phyloP scores from a whole-genome alignment of 2,329 filamentous ascomycete genomes.

The Colletotrichum chrysophilum region DNA sequence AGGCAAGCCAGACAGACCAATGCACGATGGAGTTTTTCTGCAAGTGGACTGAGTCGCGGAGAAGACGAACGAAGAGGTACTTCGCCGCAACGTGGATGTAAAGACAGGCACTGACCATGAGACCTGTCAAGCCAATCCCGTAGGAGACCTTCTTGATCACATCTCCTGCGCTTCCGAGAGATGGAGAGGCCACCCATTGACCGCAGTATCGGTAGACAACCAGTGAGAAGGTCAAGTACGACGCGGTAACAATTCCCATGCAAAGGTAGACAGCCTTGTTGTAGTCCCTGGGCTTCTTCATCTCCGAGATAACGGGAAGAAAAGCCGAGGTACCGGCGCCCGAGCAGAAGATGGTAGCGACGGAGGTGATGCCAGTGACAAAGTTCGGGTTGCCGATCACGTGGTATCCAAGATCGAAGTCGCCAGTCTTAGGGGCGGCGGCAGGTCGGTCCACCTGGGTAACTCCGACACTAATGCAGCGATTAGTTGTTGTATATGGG shows the following conservation, averaged over 20 bases:
- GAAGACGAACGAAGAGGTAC: conserved; percentile 43
- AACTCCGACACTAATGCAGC: conserved; percentile 51
- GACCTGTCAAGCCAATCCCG: conserved; percentile 60
- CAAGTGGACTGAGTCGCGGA: conserved; percentile 40
- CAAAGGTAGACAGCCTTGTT: conserved; percentile 64
- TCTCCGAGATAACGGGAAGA: conserved; percentile 69
- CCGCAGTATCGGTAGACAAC: conserved; percentile 68
- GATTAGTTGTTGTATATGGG: neutral
- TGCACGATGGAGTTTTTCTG: conserved; percentile 37
- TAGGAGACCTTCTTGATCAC: conserved; percentile 67
- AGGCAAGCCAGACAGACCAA: conserved; percentile 41
- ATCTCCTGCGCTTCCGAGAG: conserved; percentile 64
- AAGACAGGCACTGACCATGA: conserved; percentile 49
- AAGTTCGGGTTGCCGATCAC: conserved; percentile 63
- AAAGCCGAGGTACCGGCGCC: conserved; percentile 65
- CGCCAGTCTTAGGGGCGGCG: conserved; percentile 62
- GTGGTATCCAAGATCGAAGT: conserved; percentile 64
- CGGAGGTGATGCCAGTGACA: conserved; percentile 61
- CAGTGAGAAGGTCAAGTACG: conserved; percentile 63
- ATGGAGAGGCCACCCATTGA: conserved; percentile 66
- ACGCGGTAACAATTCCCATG: conserved; percentile 61
- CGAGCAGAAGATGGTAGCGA: conserved; percentile 64
- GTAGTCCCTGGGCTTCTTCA: conserved; percentile 64
- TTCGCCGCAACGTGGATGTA: conserved; percentile 44
- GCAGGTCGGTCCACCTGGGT: conserved; percentile 63